Percentiles rank a stretch among this genome's conserved stretches.
These are phyloP conservation scores for Mortierella sp. DNA, from an alignment of 371 early-diverging fungal species.

Conservation along the genomic window DNA sequence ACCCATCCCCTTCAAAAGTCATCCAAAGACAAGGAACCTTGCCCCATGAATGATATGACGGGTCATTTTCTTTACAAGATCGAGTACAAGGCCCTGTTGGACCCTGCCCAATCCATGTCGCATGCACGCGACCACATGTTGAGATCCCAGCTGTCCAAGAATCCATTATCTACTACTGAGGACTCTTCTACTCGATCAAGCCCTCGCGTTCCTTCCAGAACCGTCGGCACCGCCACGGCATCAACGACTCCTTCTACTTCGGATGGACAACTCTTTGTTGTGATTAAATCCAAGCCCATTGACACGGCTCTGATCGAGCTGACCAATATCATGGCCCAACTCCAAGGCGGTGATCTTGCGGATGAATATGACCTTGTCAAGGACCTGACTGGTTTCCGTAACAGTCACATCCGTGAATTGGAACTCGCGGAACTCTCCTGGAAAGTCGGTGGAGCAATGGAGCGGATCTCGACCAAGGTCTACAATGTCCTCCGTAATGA, in stretches of 20 bases:
- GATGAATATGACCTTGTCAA: constrained; percentile 51
- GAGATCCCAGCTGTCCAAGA: no score
- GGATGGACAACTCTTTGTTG: constrained; percentile 34
- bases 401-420: constrained; percentile 52
- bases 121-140: no score
- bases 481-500: constrained; percentile 50
- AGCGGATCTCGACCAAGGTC: constrained; percentile 49
- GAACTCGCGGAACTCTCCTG: constrained; percentile 46
- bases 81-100: constrained; percentile 13
- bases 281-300: constrained; percentile 52
- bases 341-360: constrained; percentile 45
- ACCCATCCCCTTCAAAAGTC: not conserved
- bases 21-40: constrained; percentile 10
- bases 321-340: constrained; percentile 53
- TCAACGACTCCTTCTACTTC: constrained; percentile 2
- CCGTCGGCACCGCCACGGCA: no score
- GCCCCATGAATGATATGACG: constrained; percentile 50
- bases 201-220: no score
- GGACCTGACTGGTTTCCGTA: constrained; percentile 48
- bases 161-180: not conserved
- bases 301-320: constrained; percentile 51
- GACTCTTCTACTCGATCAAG: no score
- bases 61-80: constrained; percentile 48
- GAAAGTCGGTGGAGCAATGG: constrained; percentile 48
- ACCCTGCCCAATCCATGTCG: no score